These are phyloP conservation scores for Gaertneriomyces semiglobifer DNA, from an alignment of 192 early-diverging fungal genomes.

Conservation along the genomic window DNA sequence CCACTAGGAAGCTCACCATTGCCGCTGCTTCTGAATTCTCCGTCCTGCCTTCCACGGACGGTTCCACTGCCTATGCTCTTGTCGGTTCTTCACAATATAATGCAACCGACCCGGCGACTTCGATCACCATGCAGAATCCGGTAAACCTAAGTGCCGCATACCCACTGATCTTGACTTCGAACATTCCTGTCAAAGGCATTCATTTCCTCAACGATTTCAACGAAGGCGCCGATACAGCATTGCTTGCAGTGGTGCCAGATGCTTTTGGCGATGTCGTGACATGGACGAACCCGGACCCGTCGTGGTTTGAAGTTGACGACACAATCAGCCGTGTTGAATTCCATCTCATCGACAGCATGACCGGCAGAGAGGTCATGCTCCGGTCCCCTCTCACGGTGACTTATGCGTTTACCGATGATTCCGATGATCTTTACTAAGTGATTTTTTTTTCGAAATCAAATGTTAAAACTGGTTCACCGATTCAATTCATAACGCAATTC, in stretches of 20 bases:
- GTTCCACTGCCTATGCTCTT: too few species aligned
- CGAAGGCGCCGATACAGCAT: neutral
- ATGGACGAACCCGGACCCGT: constrained; percentile 3
- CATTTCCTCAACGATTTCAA: constrained; percentile 15
- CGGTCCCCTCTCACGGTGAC: constrained; percentile 12
- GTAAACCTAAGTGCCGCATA: constrained; percentile 11
- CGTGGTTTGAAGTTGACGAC: constrained; percentile 1
- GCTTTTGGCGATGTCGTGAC: constrained; percentile 15
- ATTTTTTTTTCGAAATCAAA: too few species aligned
- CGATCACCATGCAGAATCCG: too few species aligned
- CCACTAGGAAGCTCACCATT: too few species aligned
- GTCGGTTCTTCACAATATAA: too few species aligned
- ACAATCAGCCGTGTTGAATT: constrained; percentile 5
- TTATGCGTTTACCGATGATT: constrained; percentile 15
- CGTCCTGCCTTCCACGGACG: too few species aligned
- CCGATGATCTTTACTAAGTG: too few species aligned
- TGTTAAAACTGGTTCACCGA: too few species aligned
- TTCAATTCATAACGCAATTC: too few species aligned
- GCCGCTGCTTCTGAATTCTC: too few species aligned
- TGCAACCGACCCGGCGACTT: too few species aligned
- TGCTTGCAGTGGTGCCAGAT: constrained; percentile 13
- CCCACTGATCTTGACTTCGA: constrained; percentile 10
- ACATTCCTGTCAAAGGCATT: constrained; percentile 3
- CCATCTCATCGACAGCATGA: constrained; percentile 8
- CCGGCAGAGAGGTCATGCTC: constrained; percentile 8